Conservation (phyloP, 2,329 filamentous ascomycete genomes). For the Coniosporium tulheliwenetii region DNA sequence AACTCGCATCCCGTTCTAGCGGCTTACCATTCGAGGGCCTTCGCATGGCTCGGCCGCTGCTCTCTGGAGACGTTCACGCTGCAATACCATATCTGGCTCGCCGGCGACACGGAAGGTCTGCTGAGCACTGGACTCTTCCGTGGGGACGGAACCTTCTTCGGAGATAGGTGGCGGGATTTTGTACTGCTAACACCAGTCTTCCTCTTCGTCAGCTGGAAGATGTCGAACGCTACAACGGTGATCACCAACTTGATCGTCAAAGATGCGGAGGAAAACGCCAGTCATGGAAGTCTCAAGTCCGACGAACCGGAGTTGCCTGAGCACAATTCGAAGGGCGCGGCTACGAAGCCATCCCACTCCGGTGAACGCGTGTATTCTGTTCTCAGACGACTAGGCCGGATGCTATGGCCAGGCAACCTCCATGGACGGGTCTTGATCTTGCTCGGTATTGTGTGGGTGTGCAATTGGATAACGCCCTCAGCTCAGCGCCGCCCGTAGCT, state of each 20-base stretch:
- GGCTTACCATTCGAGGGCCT: constrained; percentile 27
- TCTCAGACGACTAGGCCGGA: too few relatives aligned
- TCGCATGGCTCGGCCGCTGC: constrained; percentile 39
- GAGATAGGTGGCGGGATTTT: constrained; percentile 19
- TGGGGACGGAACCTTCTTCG: constrained; percentile 1
- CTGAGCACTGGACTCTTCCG: constrained; percentile 22
- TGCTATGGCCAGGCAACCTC: too few relatives aligned
- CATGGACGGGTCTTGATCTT: too few relatives aligned
- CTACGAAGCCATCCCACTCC: too few relatives aligned
- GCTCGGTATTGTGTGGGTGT: too few relatives aligned
- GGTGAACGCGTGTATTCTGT: too few relatives aligned
- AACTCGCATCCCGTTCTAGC: constrained; percentile 29
- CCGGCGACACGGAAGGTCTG: constrained; percentile 38
- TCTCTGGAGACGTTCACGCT: constrained; percentile 45
- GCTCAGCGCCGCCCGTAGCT: too few relatives aligned
- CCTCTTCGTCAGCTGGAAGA: constrained; percentile 24
- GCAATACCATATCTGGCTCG: constrained; percentile 47
- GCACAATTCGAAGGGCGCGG: too few relatives aligned
- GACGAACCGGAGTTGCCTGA: neutral
- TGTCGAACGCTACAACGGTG: constrained; percentile 19
- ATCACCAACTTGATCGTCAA: constrained; percentile 23
- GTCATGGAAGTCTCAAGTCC: neutral
- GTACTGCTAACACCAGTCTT: constrained; percentile 26
- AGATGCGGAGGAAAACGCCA: constrained; percentile 2
- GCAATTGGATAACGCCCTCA: too few relatives aligned